A percentile compares a stretch with the other conserved stretches of the same genome.
Evolutionary conservation across 495 filamentous ascomycete species (phyloP).

Genomic region (Penicillium psychrofluorescens): DNA sequence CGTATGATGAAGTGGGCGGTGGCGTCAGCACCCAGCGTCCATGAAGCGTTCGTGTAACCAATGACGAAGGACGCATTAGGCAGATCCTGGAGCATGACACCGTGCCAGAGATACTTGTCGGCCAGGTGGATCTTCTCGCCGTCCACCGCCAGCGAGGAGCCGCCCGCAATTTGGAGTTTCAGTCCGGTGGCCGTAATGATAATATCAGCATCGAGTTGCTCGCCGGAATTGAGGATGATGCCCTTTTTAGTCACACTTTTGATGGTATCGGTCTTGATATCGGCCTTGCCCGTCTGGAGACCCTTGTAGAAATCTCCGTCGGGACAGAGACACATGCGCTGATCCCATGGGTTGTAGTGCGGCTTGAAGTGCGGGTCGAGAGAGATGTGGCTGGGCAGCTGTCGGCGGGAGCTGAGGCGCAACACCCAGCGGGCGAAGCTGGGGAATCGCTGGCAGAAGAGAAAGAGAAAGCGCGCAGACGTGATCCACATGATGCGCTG

Average conservation of each 20-base stretch:
- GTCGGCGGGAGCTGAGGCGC: conserved; percentile 23
- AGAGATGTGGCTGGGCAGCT: conserved; percentile 49
- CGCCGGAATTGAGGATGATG: conserved; percentile 51
- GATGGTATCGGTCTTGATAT: conserved; percentile 64
- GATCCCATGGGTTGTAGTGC: conserved; percentile 63
- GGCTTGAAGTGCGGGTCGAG: conserved; percentile 66
- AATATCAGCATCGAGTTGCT: conserved; percentile 56
- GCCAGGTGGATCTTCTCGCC: conserved; percentile 38
- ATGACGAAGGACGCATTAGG: conserved; percentile 51
- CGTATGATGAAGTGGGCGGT: conserved; percentile 41
- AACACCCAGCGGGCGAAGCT: conserved; percentile 40
- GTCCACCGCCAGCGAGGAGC: conserved; percentile 46
- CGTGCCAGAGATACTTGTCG: conserved; percentile 49
- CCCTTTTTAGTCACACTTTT: conserved; percentile 51
- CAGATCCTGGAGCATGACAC: conserved; percentile 52
- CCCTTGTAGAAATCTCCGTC: conserved; percentile 66
- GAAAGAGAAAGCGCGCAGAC: conserved; percentile 38
- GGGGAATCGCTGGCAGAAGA: conserved; percentile 53
- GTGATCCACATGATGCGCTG: conserved; percentile 41
- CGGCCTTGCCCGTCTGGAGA: conserved; percentile 48
- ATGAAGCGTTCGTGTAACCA: conserved; percentile 51
- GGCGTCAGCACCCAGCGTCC: conserved; percentile 54
- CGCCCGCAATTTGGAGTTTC: conserved; percentile 46
- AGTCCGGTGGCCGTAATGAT: conserved; percentile 74
- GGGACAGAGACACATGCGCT: conserved; percentile 65